Conservation (phyloP, 306 rosid genomes). For the Gastrolobium villosum region DNA sequence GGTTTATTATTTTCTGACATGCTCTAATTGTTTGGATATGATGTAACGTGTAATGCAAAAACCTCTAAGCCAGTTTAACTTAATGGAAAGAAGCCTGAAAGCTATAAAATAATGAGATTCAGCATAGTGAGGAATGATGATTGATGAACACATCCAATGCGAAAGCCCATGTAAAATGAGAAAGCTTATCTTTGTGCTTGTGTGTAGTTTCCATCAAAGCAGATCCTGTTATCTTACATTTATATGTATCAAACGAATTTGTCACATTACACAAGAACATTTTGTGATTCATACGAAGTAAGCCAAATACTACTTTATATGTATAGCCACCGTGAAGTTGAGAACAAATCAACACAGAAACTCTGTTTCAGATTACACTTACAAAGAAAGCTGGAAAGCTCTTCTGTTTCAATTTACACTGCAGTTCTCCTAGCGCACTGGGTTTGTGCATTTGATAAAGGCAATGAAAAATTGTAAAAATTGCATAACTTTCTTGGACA, state of each 20-base stretch:
- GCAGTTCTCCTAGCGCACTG: conserved; percentile 50
- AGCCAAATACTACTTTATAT: neutral
- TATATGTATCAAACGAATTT: neutral
- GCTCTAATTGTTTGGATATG: neutral
- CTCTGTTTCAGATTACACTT: too few relatives aligned
- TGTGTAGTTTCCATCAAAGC: neutral
- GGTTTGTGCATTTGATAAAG: conserved; percentile 43
- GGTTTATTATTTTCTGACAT: neutral
- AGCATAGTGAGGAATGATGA: neutral
- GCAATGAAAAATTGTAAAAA: conserved; percentile 48
- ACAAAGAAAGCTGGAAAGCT: neutral
- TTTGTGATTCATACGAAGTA: conserved; percentile 6
- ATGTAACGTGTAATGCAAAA: neutral
- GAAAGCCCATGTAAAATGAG: neutral
- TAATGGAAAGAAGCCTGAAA: neutral
- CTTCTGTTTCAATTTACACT: conserved; percentile 41
- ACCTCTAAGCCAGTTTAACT: neutral
- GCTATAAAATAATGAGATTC: neutral
- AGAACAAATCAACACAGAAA: conserved; percentile 39
- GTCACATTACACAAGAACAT: conserved; percentile 5
- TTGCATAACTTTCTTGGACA: conserved; percentile 34
- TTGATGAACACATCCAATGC: neutral
- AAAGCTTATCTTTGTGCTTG: neutral
- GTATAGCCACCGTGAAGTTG: neutral
- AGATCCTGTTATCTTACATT: neutral